These are phyloP conservation scores for Tetrahymena borealis DNA, from an alignment of 73 alveolate species.

Conservation along the genomic window DNA sequence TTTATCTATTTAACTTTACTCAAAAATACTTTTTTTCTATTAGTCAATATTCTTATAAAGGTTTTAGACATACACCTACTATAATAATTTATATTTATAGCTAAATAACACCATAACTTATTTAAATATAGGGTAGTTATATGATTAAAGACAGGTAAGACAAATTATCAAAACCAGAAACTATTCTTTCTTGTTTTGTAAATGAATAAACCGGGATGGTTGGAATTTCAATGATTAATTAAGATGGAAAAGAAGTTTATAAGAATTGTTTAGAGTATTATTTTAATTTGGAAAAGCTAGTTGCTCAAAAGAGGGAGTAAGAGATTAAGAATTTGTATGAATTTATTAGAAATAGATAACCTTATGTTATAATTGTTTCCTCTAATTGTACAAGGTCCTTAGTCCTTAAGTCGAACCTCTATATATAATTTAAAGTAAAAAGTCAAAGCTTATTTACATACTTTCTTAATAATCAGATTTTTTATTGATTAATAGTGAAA, in stretches of 20 bases:
- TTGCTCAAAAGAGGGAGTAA: background rate
- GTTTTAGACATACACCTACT: too few relatives aligned
- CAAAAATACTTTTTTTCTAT: too few relatives aligned
- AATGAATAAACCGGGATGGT: background rate
- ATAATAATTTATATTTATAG: too few relatives aligned
- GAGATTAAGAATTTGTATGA: background rate
- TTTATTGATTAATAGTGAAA: too few relatives aligned
- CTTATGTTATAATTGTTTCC: background rate
- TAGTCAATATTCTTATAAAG: too few relatives aligned
- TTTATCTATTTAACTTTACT: too few relatives aligned
- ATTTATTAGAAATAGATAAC: background rate
- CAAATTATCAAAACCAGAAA: background rate
- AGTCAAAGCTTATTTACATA: background rate
- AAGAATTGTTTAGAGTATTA: background rate
- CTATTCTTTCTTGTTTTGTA: background rate
- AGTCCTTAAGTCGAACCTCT: background rate
- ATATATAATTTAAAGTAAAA: background rate
- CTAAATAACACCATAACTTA: background rate
- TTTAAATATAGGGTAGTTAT: background rate
- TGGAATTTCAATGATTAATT: background rate
- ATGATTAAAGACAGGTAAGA: background rate
- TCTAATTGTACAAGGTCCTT: background rate
- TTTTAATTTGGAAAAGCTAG: background rate
- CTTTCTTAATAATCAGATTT: too few relatives aligned
- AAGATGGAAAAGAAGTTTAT: background rate